Evolutionary conservation across 2,329 filamentous ascomycete genomes (phyloP).

Genomic region (Scytalidium sp.): DNA sequence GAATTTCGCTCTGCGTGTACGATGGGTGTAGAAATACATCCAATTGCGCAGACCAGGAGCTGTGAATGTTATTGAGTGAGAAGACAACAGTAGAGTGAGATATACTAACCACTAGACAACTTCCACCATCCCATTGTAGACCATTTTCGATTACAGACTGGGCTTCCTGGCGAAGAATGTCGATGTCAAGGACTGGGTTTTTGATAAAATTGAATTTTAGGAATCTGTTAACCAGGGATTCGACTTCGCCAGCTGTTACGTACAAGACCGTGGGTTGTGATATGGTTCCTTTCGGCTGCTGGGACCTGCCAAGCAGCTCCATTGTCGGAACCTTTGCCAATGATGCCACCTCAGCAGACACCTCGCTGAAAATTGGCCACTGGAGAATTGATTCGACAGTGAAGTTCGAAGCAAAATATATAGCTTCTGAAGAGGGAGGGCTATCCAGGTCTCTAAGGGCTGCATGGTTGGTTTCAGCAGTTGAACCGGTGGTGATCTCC

Average conservation of each 20-base stretch:
- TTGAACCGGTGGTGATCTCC: neutral
- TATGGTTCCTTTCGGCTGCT: neutral
- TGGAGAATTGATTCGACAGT: neutral
- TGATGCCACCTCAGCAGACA: neutral
- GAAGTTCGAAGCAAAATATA: neutral
- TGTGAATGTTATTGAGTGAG: slow-evolving; percentile 10
- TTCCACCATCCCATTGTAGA: slow-evolving; percentile 17
- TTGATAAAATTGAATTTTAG: slow-evolving; percentile 18
- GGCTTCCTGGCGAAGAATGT: slow-evolving; percentile 13
- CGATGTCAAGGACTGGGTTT: slow-evolving; percentile 18
- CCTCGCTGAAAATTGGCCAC: neutral
- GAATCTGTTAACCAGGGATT: slow-evolving; percentile 18
- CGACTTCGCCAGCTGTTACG: slow-evolving; percentile 7
- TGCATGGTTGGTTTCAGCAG: too few species aligned
- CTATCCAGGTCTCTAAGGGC: too few species aligned
- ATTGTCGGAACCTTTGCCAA: neutral
- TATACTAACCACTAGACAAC: slow-evolving; percentile 17
- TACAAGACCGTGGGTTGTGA: slow-evolving; percentile 12
- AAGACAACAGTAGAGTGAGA: neutral
- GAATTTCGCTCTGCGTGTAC: slow-evolving; percentile 4
- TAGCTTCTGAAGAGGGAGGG: neutral
- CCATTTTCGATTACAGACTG: slow-evolving; percentile 12
- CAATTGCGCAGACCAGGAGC: slow-evolving; percentile 20
- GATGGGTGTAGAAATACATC: slow-evolving; percentile 12
- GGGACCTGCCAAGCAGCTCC: neutral